These are phyloP conservation scores for Mucor sp. DNA, from an alignment of 371 early-diverging fungal genomes.

Conservation along the genomic window DNA sequence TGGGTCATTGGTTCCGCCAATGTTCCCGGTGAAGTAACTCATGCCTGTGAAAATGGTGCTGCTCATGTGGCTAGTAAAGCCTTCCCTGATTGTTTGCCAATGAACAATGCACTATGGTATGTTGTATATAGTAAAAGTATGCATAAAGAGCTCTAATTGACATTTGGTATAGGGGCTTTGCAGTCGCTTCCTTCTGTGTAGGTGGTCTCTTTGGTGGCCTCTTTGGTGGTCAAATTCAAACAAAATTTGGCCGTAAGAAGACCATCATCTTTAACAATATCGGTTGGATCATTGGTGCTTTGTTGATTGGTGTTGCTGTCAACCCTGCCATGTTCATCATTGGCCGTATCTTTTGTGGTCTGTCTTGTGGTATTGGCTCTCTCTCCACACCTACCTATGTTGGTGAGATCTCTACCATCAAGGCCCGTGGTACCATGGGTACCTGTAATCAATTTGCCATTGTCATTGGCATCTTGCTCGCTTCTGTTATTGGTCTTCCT, in stretches of 20 bases:
- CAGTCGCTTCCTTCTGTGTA: constrained; percentile 63
- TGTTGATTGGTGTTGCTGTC: constrained; percentile 57
- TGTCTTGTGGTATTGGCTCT: constrained; percentile 79
- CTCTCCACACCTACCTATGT: constrained; percentile 81
- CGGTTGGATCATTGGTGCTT: constrained; percentile 64
- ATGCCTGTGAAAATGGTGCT: constrained; percentile 19
- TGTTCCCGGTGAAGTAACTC: constrained; percentile 36
- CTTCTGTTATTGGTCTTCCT: constrained; percentile 63
- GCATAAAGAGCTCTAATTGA: too few relatives aligned
- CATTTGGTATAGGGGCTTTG: too few relatives aligned
- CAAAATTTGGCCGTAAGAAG: constrained; percentile 61
- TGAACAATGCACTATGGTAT: too few relatives aligned
- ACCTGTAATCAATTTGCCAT: constrained; percentile 32
- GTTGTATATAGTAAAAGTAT: too few relatives aligned
- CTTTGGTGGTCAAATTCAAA: constrained; percentile 55
- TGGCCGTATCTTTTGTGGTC: constrained; percentile 79
- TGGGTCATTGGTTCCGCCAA: constrained; percentile 50
- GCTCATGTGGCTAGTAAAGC: not conserved
- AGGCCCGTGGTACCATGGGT: constrained; percentile 68
- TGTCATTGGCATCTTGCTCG: constrained; percentile 71
- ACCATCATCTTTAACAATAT: constrained; percentile 63
- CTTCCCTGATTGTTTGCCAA: constrained; percentile 31
- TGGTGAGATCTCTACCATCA: constrained; percentile 75
- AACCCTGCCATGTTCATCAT: constrained; percentile 62
- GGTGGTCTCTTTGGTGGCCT: constrained; percentile 77